Conservation (phyloP, 2,329 filamentous ascomycete genomes). For the Trichoderma koningiopsis region DNA sequence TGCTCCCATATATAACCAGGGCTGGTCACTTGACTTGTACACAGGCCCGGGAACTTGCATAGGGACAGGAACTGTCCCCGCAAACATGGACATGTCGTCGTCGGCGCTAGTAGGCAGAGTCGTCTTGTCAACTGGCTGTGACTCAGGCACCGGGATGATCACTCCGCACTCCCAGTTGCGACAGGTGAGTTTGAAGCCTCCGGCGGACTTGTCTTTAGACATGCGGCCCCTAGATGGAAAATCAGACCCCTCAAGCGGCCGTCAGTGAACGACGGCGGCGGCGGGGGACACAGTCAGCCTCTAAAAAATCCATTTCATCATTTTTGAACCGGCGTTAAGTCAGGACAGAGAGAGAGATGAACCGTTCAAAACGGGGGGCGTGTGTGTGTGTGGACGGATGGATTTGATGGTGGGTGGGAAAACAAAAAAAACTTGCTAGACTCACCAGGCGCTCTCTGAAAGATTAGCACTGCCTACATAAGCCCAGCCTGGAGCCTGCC, state of each 20-base stretch:
- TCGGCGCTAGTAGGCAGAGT: conserved; percentile 24
- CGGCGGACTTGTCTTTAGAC: conserved; percentile 67
- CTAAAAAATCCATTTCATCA: conserved; percentile 1
- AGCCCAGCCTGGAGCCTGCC: conserved; percentile 61
- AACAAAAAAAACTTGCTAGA: conserved; percentile 25
- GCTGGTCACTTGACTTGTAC: conserved; percentile 47
- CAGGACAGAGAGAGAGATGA: not conserved
- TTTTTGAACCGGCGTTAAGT: conserved; percentile 14
- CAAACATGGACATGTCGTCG: conserved; percentile 48
- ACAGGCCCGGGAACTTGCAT: conserved; percentile 60
- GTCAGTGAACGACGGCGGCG: conserved; percentile 27
- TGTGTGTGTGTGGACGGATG: not conserved
- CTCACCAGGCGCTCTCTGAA: conserved; percentile 89
- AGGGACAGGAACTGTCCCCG: conserved; percentile 61
- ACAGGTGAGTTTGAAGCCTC: conserved; percentile 74
- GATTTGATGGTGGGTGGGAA: not conserved
- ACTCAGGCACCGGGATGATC: conserved; percentile 60
- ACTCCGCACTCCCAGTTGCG: conserved; percentile 98
- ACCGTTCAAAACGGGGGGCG: not conserved
- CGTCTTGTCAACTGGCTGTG: conserved; percentile 27
- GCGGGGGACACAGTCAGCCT: conserved; percentile 31
- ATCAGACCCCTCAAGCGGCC: conserved; percentile 11
- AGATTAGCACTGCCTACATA: conserved; percentile 92
- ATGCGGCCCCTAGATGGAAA: conserved; percentile 68
- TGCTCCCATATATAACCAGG: conserved; percentile 46